These are phyloP conservation scores for Sanghuangporus sanghuang DNA, from an alignment of 1,284 basidiomycete species.

Conservation along the genomic window DNA sequence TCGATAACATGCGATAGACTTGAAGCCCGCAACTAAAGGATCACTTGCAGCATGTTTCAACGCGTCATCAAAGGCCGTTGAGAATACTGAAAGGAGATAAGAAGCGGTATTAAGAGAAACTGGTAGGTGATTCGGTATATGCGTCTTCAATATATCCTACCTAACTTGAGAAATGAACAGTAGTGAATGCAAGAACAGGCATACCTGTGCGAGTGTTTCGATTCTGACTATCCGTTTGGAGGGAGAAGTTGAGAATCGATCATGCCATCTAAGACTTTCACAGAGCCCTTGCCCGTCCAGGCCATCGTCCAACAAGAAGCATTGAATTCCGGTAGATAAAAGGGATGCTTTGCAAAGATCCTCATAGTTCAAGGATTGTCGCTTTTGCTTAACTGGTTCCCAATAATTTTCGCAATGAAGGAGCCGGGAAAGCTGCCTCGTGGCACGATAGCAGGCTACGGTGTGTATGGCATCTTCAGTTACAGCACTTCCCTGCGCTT, in stretches of 20 bases:
- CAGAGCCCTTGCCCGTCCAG: constrained; percentile 46
- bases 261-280: constrained; percentile 55
- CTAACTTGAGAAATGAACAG: neutral
- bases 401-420: constrained; percentile 40
- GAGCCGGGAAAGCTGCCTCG: constrained; percentile 45
- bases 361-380: constrained; percentile 42
- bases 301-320: constrained; percentile 68
- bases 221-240: constrained; percentile 61
- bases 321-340: constrained; percentile 48
- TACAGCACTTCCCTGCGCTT: constrained; percentile 51
- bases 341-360: constrained; percentile 53
- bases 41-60: constrained; percentile 36
- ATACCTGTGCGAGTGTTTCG: constrained; percentile 62
- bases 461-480: constrained; percentile 48
- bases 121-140: neutral
- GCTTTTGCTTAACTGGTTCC: constrained; percentile 48
- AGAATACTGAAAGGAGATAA: constrained; percentile 29
- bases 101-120: constrained; percentile 7
- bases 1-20: constrained; percentile 70
- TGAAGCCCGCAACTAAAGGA: constrained; percentile 59
- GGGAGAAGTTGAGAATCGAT: constrained; percentile 44
- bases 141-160: constrained; percentile 32
- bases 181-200: constrained; percentile 8
- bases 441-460: constrained; percentile 53
- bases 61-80: constrained; percentile 26